A percentile compares a stretch with the other conserved stretches of the same genome.
phyloP scores from a whole-genome alignment of 192 early-diverging fungal genomes.

The Coemansia sp. region DNA sequence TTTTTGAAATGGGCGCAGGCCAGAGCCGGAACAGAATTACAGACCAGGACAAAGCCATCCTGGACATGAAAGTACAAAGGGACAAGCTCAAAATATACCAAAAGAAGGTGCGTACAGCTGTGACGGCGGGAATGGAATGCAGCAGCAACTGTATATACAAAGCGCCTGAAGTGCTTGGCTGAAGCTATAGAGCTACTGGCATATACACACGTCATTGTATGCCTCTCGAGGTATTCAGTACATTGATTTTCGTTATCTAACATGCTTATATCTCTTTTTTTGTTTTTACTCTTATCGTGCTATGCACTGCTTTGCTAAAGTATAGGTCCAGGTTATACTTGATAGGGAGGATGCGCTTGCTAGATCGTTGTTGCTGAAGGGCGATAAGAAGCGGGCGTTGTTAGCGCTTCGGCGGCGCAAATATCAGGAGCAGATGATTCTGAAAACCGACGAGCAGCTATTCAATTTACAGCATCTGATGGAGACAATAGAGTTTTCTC shows the following conservation, averaged over 20 bases:
- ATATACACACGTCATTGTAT: neutral
- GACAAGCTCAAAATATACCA: conserved; percentile 93
- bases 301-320: neutral
- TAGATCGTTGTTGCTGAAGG: conserved; percentile 67
- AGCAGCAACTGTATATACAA: no score
- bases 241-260: neutral
- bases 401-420: conserved; percentile 94
- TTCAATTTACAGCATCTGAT: conserved; percentile 87
- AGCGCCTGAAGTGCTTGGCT: no score
- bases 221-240: neutral
- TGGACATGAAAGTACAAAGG: conserved; percentile 93
- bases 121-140: no score
- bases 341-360: conserved; percentile 81
- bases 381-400: conserved; percentile 80
- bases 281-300: no score
- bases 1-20: conserved; percentile 49
- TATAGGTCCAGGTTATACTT: conserved; percentile 74
- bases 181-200: no score
- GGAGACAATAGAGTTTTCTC: conserved; percentile 83
- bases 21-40: conserved; percentile 70
- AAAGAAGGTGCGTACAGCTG: conserved; percentile 64
- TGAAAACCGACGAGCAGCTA: conserved; percentile 84
- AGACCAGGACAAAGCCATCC: conserved; percentile 86
- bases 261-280: neutral
- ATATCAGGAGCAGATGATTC: conserved; percentile 87